phyloP scores from a whole-genome alignment of 352 stramenopile genomes.

The Pythium sp. region DNA sequence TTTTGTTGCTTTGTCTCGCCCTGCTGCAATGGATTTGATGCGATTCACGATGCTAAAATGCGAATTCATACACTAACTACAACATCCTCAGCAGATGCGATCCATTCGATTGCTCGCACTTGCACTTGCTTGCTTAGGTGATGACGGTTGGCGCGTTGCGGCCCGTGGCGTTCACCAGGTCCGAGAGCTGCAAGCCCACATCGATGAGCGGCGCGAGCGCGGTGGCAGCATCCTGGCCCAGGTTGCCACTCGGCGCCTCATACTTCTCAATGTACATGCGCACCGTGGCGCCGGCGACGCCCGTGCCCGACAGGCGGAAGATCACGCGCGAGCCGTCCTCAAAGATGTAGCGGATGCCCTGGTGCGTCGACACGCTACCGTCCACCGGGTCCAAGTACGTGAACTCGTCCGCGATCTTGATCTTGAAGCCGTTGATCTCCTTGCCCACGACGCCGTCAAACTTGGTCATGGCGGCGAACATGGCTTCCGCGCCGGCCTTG shows the following conservation, averaged over 20 bases:
- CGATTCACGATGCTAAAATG: background rate
- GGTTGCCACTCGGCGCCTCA: constrained; percentile 84
- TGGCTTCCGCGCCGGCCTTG: constrained; percentile 70
- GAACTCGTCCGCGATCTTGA: constrained; percentile 95
- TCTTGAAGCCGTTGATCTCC: constrained; percentile 74
- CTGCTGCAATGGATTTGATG: background rate
- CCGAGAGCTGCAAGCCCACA: constrained; percentile 90
- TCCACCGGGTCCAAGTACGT: constrained; percentile 98
- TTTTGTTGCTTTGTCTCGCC: background rate
- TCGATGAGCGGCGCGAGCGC: constrained; percentile 90
- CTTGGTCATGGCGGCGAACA: constrained; percentile 76
- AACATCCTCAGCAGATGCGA: background rate
- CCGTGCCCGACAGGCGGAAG: constrained; percentile 98
- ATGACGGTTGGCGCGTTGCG: constrained; percentile 95
- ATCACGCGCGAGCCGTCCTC: constrained; percentile 94
- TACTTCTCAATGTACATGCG: constrained; percentile 99
- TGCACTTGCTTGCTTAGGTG: constrained; percentile 82
- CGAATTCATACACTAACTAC: constrained; percentile 3
- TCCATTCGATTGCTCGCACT: background rate
- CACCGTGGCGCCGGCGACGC: constrained; percentile 95
- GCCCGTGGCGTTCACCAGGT: constrained; percentile 92
- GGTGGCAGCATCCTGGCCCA: constrained; percentile 71
- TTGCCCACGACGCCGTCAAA: constrained; percentile 67
- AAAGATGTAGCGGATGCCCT: constrained; percentile 97
- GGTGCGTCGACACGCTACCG: constrained; percentile 93